Base-by-base conservation (phyloP, 2,329 filamentous ascomycete species). In the Pezicula carpinea region DNA sequence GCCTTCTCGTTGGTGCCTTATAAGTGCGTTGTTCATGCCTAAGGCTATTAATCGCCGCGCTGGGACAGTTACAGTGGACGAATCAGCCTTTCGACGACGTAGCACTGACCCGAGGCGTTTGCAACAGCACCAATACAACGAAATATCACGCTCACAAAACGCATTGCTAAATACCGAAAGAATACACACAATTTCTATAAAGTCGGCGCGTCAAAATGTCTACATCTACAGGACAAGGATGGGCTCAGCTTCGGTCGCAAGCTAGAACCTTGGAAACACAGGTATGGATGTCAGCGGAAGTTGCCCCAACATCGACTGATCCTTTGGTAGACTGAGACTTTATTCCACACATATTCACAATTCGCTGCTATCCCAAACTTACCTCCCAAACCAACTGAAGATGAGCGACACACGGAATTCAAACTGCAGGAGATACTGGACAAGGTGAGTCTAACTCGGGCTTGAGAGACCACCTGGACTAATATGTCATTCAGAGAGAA, bases 231-330 rank as follows among this genome's bases (percentile, higher is more conserved):
- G 59, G 59, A 45, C 60, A 55, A 13, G 85, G 90, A 71, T 99
- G 93, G 93, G 85, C 89, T 62, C 90, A 96, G 72, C 78, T 97
- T 58, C 87, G 93, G 60, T 90, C 96, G 66, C 92, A 97, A 70
- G 89, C 90, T 52, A 80, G 93, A 60, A 81, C 83, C 38, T 75
- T 96, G 53, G 93, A 99, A 69, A 89, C 85, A 51, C 92, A 97
- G 79, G 92, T 95, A 74, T 66, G 52, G 38, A 50, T 45, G 15
- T 48, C 21, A 46, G 29, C 38, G 39, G 44, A 32, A 17, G 33
- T 31, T 43, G 22, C n/a, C 6, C 19, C 35, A 34, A 15, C 22
- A 43, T 39, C 22, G 42, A 47, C 55, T 58, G 46, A 59, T 43
- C 26, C 40, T 40, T 38, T 23, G 35, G 29, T 59, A 96, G 89